Evolutionary conservation across 805 yeast genomes (phyloP).

Genomic region (Lachancea cidri): DNA sequence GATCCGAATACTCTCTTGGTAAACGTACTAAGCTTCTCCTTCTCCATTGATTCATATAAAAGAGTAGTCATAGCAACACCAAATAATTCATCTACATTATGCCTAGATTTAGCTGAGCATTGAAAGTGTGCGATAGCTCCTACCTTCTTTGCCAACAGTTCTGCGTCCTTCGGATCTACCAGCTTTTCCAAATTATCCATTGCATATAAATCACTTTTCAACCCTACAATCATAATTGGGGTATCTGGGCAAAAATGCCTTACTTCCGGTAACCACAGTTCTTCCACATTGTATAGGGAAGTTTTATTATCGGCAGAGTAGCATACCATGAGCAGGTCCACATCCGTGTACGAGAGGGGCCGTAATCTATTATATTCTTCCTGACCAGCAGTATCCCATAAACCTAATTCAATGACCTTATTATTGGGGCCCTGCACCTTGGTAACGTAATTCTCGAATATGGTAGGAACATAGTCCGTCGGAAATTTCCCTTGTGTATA

Average conservation of each 20-base stretch:
- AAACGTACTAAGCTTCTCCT: background rate
- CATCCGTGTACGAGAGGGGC: conserved; percentile 76
- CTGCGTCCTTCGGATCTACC: conserved; percentile 44
- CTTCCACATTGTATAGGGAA: conserved; percentile 67
- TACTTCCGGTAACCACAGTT: conserved; percentile 86
- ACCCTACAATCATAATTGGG: conserved; percentile 77
- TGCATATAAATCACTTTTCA: conserved; percentile 59
- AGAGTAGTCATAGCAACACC: conserved; percentile 43
- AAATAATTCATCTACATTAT: conserved; percentile 64
- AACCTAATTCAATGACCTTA: conserved; percentile 57
- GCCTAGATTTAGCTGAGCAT: conserved; percentile 71
- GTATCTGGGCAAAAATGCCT: conserved; percentile 74
- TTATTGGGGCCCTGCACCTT: conserved; percentile 45
- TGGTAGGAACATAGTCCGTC: conserved; percentile 70
- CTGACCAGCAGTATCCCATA: conserved; percentile 92
- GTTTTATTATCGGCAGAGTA: conserved; percentile 60
- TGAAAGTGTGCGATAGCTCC: conserved; percentile 71
- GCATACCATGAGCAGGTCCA: conserved; percentile 68
- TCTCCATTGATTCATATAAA: conserved; percentile 11
- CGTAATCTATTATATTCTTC: conserved; percentile 79
- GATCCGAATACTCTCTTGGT: conserved; percentile 1
- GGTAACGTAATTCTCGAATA: conserved; percentile 73
- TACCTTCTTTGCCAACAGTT: conserved; percentile 49
- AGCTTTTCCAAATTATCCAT: conserved; percentile 16
- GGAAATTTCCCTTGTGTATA: conserved; percentile 71